Percentiles rank a stretch among this genome's conserved stretches.
These are phyloP conservation scores for Exophiala lecanii-corni DNA, from an alignment of 2,329 filamentous ascomycete species.

Conservation along the genomic window DNA sequence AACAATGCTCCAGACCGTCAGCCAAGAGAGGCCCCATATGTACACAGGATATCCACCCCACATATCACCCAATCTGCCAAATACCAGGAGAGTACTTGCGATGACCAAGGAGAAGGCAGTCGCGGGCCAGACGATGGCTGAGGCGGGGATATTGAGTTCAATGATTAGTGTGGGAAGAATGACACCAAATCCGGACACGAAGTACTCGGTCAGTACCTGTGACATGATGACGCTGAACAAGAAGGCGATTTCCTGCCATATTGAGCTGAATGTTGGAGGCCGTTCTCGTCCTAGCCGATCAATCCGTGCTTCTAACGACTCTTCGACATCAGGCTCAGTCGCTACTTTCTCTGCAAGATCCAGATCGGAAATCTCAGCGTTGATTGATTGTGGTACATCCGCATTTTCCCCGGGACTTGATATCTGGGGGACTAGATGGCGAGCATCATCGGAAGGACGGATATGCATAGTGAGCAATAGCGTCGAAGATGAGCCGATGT, in stretches of 20 bases:
- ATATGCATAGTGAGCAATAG: no score
- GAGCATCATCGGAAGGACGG: no score
- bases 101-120: slow-evolving; percentile 49
- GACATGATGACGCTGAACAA: slow-evolving; percentile 59
- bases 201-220: slow-evolving; percentile 66
- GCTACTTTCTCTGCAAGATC: slow-evolving; percentile 5
- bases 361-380: background rate
- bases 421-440: no score
- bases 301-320: slow-evolving; percentile 34
- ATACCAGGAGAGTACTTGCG: slow-evolving; percentile 47
- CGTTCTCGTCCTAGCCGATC: slow-evolving; percentile 60
- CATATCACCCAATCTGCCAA: slow-evolving; percentile 57
- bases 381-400: no score
- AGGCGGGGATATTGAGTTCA: slow-evolving; percentile 62
- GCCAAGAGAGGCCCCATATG: slow-evolving; percentile 58
- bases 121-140: slow-evolving; percentile 54
- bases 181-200: slow-evolving; percentile 68
- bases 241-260: slow-evolving; percentile 57
- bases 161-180: slow-evolving; percentile 61
- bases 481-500: no score
- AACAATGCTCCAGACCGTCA: slow-evolving; percentile 63
- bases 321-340: slow-evolving; percentile 19
- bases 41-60: slow-evolving; percentile 61
- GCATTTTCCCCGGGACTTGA: no score
- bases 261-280: slow-evolving; percentile 51